Conservation (phyloP, 768 basidiomycete genomes). For the Suillus plorans region DNA sequence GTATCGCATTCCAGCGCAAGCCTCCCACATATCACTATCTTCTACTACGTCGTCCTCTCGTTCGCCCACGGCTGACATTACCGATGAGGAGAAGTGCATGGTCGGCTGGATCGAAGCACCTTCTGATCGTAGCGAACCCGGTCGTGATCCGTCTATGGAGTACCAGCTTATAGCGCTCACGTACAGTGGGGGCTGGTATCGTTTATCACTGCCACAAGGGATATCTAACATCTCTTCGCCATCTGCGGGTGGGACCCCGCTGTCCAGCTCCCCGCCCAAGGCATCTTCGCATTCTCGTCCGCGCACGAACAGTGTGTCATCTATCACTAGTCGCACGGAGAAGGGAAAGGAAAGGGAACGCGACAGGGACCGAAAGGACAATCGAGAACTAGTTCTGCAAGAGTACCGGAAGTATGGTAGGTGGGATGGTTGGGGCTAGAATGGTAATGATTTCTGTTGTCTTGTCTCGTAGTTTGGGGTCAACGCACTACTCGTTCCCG, state of each 20-base stretch:
- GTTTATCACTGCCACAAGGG: constrained; percentile 61
- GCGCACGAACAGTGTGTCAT: constrained; percentile 57
- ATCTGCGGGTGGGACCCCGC: constrained; percentile 12
- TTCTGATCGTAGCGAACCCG: constrained; percentile 33
- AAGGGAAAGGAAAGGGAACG: constrained; percentile 59
- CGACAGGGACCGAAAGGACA: constrained; percentile 55
- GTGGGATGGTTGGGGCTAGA: constrained; percentile 85
- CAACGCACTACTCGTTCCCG: not conserved
- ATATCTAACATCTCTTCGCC: constrained; percentile 17
- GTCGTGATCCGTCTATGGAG: constrained; percentile 37
- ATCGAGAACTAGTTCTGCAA: constrained; percentile 63
- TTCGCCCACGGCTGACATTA: constrained; percentile 56
- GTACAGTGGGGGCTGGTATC: constrained; percentile 91
- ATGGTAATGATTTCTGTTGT: not conserved
- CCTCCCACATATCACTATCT: constrained; percentile 77
- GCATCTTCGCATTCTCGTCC: constrained; percentile 38
- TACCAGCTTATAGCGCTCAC: constrained; percentile 85
- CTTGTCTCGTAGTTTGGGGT: not conserved
- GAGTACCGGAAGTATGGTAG: constrained; percentile 83
- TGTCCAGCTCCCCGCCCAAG: constrained; percentile 45
- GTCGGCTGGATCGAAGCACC: constrained; percentile 79
- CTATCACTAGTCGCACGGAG: constrained; percentile 44
- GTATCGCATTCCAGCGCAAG: constrained; percentile 84
- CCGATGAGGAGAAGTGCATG: constrained; percentile 82
- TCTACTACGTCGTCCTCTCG: constrained; percentile 60